phyloP scores from a whole-genome alignment of 345 rosid species.

The Eucalyptus regnans region DNA sequence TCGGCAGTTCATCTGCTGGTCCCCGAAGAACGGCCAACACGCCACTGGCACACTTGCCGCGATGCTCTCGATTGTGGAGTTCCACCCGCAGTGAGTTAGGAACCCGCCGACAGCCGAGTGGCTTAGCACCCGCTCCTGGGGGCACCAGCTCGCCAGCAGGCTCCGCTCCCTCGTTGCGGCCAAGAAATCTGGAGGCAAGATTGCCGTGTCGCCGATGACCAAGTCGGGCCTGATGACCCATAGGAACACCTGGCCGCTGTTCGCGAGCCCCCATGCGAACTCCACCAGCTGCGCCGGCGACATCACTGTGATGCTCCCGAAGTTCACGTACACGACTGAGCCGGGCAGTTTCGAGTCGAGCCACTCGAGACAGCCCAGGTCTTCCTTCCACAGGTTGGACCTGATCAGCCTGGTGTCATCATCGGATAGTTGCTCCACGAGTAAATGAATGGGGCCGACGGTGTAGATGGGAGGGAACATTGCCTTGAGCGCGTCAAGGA shows the following conservation, averaged over 20 bases:
- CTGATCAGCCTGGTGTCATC: neutral
- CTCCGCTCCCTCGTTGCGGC: neutral
- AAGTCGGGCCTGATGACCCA: neutral
- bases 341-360: neutral
- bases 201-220: neutral
- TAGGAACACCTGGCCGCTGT: neutral
- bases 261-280: neutral
- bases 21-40: neutral
- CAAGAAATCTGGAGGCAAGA: neutral
- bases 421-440: neutral
- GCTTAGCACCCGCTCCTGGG: neutral
- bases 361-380: neutral
- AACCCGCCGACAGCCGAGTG: neutral
- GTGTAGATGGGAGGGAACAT: constrained; percentile 13
- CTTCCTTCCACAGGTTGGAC: neutral
- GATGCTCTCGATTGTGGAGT: neutral
- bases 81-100: neutral
- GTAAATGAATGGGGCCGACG: neutral
- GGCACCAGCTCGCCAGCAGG: neutral
- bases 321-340: neutral
- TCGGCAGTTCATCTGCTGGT: neutral
- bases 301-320: neutral
- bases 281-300: neutral
- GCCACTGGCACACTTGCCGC: neutral
- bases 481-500: constrained; percentile 6